Base-by-base conservation (phyloP, 177 flowering plant species). In the Tripterygium wilfordii region DNA sequence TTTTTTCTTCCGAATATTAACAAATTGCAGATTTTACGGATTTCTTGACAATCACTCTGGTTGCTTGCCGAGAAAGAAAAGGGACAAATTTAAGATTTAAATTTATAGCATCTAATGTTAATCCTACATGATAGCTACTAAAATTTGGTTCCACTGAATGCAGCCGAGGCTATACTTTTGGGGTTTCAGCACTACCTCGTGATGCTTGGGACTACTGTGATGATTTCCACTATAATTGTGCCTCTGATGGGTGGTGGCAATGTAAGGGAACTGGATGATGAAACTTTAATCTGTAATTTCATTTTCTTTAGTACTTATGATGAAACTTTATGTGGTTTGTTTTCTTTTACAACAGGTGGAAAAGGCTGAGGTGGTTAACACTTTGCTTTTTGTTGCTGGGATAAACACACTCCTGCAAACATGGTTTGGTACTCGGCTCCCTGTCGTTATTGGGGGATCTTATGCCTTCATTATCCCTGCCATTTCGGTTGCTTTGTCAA, bases 321-420 rank as follows among this genome's bases (percentile, higher is more conserved):
- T 38, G 18, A 8, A 18, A 20, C 10, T 2, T 38, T 38, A 8
- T 38, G 4, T 33, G 16, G 13, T 12, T 36, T 3, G 4, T 7
- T 21, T 9, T 20, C 30, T 29, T 14, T 27, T 49, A 3, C 17
- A n/a, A 31, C 21, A 74, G 79, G 47, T 29, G 36, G 82, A 85
- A 64, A 85, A 78, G 61, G 88, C 90, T 37, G 54, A 55, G 20
- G 67, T 83, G 49, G 70, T 85, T 43, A 76, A 80, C 48, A 75
- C 83, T 8, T 31, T 75, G 42, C 65, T 85, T 19, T 80, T 83
- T 57, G 83, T 83, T 20, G 56, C 90, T 4, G 95, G 85, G 10
- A 31, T 83, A 9, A 85, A 78, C 62, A 85, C 95, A 7, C 62
- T 85, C 15, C 52, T 77, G 27, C 95, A 85, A 59, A 64, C 82